Evolutionary conservation across 2,329 filamentous ascomycete genomes (phyloP).

Genomic region (Colletotrichum sp.): DNA sequence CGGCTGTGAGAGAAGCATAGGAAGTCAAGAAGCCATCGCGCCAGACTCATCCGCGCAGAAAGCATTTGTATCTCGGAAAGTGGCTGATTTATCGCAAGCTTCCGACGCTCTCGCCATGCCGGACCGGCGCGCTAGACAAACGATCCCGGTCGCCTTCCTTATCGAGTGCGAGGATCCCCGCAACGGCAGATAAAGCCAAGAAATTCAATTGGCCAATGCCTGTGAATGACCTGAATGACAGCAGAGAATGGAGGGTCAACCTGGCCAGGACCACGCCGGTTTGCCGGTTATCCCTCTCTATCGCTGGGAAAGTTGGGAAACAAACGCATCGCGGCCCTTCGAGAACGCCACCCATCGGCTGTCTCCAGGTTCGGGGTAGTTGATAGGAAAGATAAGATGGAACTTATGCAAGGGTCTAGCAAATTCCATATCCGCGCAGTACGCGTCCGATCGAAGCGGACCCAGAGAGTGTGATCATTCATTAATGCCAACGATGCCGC

Average conservation of each 20-base stretch:
- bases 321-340: background rate
- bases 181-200: slow-evolving; percentile 9
- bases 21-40: background rate
- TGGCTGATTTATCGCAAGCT: background rate
- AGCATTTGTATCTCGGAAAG: background rate
- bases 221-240: background rate
- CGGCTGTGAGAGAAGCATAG: too few species aligned
- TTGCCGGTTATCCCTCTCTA: background rate
- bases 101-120: background rate
- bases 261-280: background rate
- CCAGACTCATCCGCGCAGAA: background rate
- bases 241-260: background rate
- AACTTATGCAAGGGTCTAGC: background rate
- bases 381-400: slow-evolving; percentile 3
- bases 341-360: background rate
- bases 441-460: background rate
- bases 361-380: background rate
- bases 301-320: background rate
- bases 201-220: slow-evolving; percentile 4
- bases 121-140: background rate
- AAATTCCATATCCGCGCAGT: background rate
- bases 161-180: background rate
- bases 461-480: background rate
- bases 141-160: background rate
- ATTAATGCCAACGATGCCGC: slow-evolving; percentile 10